phyloP scores from a whole-genome alignment of 441 rosid species.

The Brassica balearica region DNA sequence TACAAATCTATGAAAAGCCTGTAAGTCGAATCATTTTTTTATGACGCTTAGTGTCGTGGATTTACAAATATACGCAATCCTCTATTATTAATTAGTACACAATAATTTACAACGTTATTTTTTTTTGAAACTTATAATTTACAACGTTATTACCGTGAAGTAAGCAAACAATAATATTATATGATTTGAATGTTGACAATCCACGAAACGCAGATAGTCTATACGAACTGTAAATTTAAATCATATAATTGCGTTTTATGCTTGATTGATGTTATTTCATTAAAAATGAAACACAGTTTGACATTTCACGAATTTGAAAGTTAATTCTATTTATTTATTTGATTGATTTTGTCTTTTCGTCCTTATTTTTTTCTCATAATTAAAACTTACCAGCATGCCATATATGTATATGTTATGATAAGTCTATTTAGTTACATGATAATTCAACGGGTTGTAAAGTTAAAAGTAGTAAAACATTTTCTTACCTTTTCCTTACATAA shows the following conservation, averaged over 20 bases:
- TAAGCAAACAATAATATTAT: neutral
- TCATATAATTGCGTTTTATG: neutral
- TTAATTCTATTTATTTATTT: too few species aligned
- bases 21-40: neutral
- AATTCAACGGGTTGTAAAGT: neutral
- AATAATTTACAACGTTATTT: neutral
- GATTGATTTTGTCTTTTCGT: too few species aligned
- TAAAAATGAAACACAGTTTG: neutral
- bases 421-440: too few species aligned
- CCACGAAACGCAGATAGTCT: neutral
- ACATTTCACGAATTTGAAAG: neutral
- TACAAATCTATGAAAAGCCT: neutral
- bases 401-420: too few species aligned
- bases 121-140: too few species aligned
- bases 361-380: too few species aligned
- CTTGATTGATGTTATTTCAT: neutral
- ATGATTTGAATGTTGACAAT: slow-evolving; percentile 3
- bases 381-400: too few species aligned
- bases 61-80: slow-evolving; percentile 18
- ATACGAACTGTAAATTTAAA: neutral
- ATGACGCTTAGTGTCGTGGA: neutral
- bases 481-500: neutral
- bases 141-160: neutral
- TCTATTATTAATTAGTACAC: slow-evolving; percentile 1
- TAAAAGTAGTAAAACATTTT: too few species aligned